phyloP scores from a whole-genome alignment of 371 early-diverging fungal species.

The Nosema muscidifuracis region DNA sequence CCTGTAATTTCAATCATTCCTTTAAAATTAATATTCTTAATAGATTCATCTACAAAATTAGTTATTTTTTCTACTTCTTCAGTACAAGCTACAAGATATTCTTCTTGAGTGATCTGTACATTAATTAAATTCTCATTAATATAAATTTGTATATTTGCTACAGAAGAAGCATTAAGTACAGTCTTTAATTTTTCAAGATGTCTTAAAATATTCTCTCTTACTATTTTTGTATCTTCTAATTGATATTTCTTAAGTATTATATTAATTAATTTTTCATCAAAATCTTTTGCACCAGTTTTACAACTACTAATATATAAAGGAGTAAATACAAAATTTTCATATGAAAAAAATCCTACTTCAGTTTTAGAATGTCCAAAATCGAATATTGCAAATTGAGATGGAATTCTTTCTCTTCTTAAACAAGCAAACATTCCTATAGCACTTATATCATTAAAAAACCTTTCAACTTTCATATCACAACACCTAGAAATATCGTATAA shows the following conservation, averaged over 20 bases:
- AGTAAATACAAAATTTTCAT: conserved; percentile 28
- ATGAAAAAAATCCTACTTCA: conserved; percentile 41
- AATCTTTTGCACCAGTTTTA: conserved; percentile 49
- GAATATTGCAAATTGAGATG: conserved; percentile 45
- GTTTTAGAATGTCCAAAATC: conserved; percentile 56
- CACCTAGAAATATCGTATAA: conserved; percentile 19
- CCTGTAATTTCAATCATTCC: conserved; percentile 36
- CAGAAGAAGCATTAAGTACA: conserved; percentile 38
- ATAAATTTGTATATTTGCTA: conserved; percentile 19
- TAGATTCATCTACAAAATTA: conserved; percentile 30
- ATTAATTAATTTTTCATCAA: conserved; percentile 47
- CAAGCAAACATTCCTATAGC: conserved; percentile 41
- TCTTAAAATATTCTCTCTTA: conserved; percentile 25
- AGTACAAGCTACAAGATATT: conserved; percentile 24
- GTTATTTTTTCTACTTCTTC: conserved; percentile 29
- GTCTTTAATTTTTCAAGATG: conserved; percentile 45
- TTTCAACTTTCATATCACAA: conserved; percentile 29
- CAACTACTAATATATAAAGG: conserved; percentile 26
- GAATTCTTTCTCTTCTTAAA: conserved; percentile 19
- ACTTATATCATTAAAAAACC: conserved; percentile 43
- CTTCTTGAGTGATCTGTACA: conserved; percentile 41
- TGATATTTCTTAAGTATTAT: conserved; percentile 43
- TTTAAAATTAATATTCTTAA: conserved; percentile 19
- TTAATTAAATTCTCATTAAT: conserved; percentile 32
- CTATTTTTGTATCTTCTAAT: conserved; percentile 25